These are phyloP conservation scores for Boeremia exigua DNA, from an alignment of 2,329 filamentous ascomycete genomes.

Conservation along the genomic window DNA sequence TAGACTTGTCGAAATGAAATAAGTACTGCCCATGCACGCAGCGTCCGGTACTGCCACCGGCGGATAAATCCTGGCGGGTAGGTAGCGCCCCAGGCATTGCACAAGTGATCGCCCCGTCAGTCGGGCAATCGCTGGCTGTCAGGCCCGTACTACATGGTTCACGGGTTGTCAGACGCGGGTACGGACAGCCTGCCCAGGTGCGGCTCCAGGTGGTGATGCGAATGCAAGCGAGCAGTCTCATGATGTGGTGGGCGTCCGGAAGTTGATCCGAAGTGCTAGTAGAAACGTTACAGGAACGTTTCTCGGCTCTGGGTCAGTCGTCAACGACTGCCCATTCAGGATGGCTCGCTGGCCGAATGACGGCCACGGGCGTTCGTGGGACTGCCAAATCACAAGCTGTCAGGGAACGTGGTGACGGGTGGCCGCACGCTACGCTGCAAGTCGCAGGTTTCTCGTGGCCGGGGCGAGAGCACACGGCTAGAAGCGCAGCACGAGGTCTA, in stretches of 20 bases:
- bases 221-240: slow-evolving; percentile 11
- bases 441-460: slow-evolving; percentile 11
- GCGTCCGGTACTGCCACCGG: slow-evolving; percentile 15
- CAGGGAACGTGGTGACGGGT: slow-evolving; percentile 9
- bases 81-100: slow-evolving; percentile 30
- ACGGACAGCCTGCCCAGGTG: not conserved
- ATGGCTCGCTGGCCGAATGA: slow-evolving; percentile 1
- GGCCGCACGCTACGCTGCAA: slow-evolving; percentile 12
- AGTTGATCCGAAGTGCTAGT: slow-evolving; percentile 34
- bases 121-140: slow-evolving; percentile 28
- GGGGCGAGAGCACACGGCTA: slow-evolving; percentile 25
- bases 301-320: slow-evolving; percentile 10
- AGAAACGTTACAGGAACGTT: slow-evolving; percentile 28
- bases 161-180: slow-evolving; percentile 7
- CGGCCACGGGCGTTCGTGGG: not conserved
- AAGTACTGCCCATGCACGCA: slow-evolving; percentile 17
- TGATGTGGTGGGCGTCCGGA: slow-evolving; percentile 13
- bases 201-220: slow-evolving; percentile 28
- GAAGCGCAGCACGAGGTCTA: slow-evolving; percentile 26
- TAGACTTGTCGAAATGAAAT: slow-evolving; percentile 4
- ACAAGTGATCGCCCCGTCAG: slow-evolving; percentile 25
- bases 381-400: not conserved
- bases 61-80: slow-evolving; percentile 28
- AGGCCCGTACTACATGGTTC: not conserved
- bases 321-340: slow-evolving; percentile 3